Evolutionary conservation across 371 early-diverging fungal species (phyloP).

Genomic region (Mortierella sp.): DNA sequence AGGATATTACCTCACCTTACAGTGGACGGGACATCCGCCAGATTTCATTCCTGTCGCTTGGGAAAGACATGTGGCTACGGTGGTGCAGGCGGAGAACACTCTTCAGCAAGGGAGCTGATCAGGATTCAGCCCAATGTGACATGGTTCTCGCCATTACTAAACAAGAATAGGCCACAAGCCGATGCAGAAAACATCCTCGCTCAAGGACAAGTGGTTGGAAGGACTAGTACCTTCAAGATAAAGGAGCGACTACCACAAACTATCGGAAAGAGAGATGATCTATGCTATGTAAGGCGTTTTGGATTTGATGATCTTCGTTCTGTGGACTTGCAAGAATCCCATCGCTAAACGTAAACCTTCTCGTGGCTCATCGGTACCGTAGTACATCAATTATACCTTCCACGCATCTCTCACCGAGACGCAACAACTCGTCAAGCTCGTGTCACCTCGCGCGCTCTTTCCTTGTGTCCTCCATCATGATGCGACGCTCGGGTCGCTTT

Average conservation of each 20-base stretch:
- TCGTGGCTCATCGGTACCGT: no score
- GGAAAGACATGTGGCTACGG: conserved; percentile 42
- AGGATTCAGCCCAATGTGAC: conserved; percentile 48
- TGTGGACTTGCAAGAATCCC: no score
- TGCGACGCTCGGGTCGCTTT: conserved; percentile 11
- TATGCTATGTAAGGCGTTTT: conserved; percentile 24
- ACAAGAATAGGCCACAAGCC: not conserved
- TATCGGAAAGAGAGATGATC: conserved; percentile 28
- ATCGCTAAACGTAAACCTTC: no score
- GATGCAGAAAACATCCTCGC: conserved; percentile 4
- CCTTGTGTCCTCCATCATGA: conserved; percentile 51
- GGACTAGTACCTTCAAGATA: conserved; percentile 15
- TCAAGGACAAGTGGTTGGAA: conserved; percentile 16
- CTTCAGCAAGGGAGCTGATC: conserved; percentile 32
- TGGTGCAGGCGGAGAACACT: conserved; percentile 37
- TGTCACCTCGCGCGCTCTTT: conserved; percentile 25
- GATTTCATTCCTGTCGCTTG: conserved; percentile 48
- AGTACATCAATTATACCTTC: conserved; percentile 42
- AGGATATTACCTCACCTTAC: conserved; percentile 36
- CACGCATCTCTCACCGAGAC: conserved; percentile 41
- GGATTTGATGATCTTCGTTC: no score
- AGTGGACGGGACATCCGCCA: conserved; percentile 28
- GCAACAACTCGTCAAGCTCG: conserved; percentile 25
- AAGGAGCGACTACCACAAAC: conserved; percentile 28
- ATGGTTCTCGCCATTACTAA: conserved; percentile 32